These are phyloP conservation scores for Neurospora sp. DNA, from an alignment of 495 filamentous ascomycete genomes.

Conservation along the genomic window DNA sequence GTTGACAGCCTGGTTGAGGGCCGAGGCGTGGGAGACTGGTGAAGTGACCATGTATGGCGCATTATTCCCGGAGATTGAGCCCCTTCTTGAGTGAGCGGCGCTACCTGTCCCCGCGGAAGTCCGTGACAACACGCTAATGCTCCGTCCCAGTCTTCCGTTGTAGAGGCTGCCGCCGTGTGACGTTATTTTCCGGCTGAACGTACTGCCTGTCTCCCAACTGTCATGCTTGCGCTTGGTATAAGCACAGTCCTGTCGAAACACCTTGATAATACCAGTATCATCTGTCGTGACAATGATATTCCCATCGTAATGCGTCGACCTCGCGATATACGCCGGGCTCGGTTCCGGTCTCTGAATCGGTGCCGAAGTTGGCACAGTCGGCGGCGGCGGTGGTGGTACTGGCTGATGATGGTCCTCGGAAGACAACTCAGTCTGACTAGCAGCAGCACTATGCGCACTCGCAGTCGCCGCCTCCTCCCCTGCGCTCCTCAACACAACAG, in stretches of 20 bases:
- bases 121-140: constrained; percentile 48
- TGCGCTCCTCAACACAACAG: constrained; percentile 71
- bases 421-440: constrained; percentile 16
- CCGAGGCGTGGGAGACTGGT: constrained; percentile 19
- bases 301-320: constrained; percentile 67
- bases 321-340: constrained; percentile 56
- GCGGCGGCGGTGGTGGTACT: background rate
- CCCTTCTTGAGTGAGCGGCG: constrained; percentile 42
- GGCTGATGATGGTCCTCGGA: constrained; percentile 14
- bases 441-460: constrained; percentile 20
- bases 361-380: constrained; percentile 8
- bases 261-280: constrained; percentile 78
- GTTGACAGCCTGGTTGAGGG: constrained; percentile 29
- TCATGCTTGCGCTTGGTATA: constrained; percentile 47
- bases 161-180: constrained; percentile 27
- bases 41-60: constrained; percentile 4
- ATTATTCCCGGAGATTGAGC: constrained; percentile 32
- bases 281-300: constrained; percentile 92
- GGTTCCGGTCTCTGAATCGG: constrained; percentile 34
- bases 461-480: constrained; percentile 49
- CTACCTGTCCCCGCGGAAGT: constrained; percentile 38
- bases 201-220: constrained; percentile 46
- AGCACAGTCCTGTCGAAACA: constrained; percentile 92
- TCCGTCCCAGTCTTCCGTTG: constrained; percentile 46
- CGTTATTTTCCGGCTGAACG: constrained; percentile 39